Evolutionary conservation across 2,329 filamentous ascomycete genomes (phyloP).

Genomic region (Pseudocercospora crystallina): DNA sequence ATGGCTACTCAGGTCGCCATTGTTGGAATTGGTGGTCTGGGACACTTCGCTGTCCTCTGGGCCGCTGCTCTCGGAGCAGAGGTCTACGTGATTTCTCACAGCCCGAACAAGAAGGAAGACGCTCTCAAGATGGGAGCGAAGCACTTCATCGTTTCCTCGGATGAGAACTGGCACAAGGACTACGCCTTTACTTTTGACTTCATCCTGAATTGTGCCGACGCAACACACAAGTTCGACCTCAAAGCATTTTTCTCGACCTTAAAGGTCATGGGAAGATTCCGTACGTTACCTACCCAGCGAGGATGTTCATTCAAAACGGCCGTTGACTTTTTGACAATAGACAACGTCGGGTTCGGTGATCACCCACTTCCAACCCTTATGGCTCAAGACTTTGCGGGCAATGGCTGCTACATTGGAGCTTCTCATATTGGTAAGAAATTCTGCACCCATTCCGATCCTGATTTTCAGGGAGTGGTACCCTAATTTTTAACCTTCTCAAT

Average conservation of each 20-base stretch:
- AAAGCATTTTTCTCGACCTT: constrained; percentile 71
- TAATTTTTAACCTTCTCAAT: not conserved
- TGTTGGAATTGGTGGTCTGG: constrained; percentile 42
- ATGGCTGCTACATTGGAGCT: constrained; percentile 61
- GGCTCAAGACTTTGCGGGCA: constrained; percentile 72
- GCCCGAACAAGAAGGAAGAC: constrained; percentile 59
- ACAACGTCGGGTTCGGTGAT: constrained; percentile 77
- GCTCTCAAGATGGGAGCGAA: constrained; percentile 60
- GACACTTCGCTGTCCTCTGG: constrained; percentile 52
- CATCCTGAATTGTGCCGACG: constrained; percentile 73
- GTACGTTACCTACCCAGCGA: constrained; percentile 57
- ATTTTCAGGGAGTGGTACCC: constrained; percentile 44
- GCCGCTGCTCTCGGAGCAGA: constrained; percentile 59
- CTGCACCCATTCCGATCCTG: constrained; percentile 26
- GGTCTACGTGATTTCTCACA: constrained; percentile 62
- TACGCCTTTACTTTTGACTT: constrained; percentile 67
- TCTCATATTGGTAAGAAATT: constrained; percentile 46
- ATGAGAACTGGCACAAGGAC: constrained; percentile 59
- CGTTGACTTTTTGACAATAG: constrained; percentile 50
- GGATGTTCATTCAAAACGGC: constrained; percentile 69
- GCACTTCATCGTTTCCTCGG: constrained; percentile 58
- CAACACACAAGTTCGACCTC: constrained; percentile 64
- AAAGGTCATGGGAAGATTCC: constrained; percentile 76
- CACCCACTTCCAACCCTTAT: constrained; percentile 62
- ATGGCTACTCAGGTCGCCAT: not conserved